Percentiles rank a stretch among this genome's conserved stretches.
phyloP scores from a whole-genome alignment of 2,329 filamentous ascomycete genomes.

The Gaeumannomyces sp. region DNA sequence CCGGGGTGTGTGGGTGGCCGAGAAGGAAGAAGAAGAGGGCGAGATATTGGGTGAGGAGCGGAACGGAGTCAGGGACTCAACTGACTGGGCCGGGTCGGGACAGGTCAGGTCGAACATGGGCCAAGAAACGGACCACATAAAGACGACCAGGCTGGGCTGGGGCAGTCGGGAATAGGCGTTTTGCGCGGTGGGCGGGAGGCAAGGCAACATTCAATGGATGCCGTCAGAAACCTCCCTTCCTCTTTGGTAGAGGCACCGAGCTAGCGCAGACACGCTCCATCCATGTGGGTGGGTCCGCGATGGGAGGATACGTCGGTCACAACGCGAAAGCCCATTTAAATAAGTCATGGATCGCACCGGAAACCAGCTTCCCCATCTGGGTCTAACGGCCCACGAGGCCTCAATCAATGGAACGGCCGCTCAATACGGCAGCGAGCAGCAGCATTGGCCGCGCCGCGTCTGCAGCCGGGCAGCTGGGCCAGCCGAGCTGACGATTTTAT shows the following conservation, averaged over 20 bases:
- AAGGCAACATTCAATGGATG: neutral
- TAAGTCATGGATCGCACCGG: neutral
- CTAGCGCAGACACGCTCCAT: constrained; percentile 1
- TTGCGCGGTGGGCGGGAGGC: neutral
- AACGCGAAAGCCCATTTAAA: neutral
- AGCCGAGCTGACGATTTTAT: neutral
- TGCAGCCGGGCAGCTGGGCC: neutral
- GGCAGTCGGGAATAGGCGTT: neutral
- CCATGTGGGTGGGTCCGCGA: neutral
- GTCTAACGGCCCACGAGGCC: neutral
- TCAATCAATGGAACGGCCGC: neutral
- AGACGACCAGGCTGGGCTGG: neutral
- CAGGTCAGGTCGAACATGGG: neutral
- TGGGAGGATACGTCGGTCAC: neutral
- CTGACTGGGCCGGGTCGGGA: neutral
- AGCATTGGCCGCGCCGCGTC: neutral
- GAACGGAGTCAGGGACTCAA: neutral
- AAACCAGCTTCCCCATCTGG: neutral
- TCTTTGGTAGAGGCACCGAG: neutral
- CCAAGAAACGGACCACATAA: neutral
- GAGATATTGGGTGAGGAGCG: neutral
- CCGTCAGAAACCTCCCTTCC: neutral
- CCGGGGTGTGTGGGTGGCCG: constrained; percentile 2
- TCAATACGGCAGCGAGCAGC: neutral
- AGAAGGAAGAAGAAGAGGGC: neutral